phyloP scores from a whole-genome alignment of 225 moss, liverwort and hornwort genomes.

The Rhytidiadelphus loreus region DNA sequence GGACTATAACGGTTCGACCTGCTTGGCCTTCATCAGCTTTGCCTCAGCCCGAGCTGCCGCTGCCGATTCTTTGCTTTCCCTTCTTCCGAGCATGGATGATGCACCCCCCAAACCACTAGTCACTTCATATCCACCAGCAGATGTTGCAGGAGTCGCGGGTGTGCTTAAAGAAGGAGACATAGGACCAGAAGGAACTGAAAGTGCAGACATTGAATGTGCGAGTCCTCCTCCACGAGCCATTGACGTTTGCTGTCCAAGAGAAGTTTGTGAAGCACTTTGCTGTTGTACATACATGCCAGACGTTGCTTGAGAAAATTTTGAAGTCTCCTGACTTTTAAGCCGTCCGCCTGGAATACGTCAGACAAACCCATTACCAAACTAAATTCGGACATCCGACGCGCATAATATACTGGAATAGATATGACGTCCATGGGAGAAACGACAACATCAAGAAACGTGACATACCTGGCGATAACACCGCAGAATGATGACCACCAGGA shows the following conservation, averaged over 20 bases:
- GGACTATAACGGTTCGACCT: slow-evolving; percentile 12
- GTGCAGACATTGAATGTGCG: slow-evolving; percentile 24
- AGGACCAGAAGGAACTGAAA: slow-evolving; percentile 52
- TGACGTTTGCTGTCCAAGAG: slow-evolving; percentile 43
- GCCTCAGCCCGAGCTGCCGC: slow-evolving; percentile 57
- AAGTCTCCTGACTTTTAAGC: slow-evolving; percentile 15
- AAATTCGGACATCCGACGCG: background rate
- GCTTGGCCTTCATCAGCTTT: slow-evolving; percentile 60
- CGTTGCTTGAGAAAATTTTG: slow-evolving; percentile 24
- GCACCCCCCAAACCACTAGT: slow-evolving; percentile 49
- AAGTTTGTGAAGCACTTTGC: slow-evolving; percentile 53
- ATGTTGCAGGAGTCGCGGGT: slow-evolving; percentile 83
- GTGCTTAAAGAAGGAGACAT: slow-evolving; percentile 51
- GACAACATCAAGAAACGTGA: background rate
- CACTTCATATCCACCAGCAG: slow-evolving; percentile 71
- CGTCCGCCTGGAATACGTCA: slow-evolving; percentile 22
- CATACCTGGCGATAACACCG: slow-evolving; percentile 25
- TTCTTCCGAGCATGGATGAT: slow-evolving; percentile 71
- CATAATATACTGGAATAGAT: background rate
- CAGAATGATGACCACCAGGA: slow-evolving; percentile 21
- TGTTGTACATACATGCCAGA: slow-evolving; percentile 33
- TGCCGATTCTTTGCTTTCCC: slow-evolving; percentile 74
- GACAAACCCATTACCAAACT: background rate
- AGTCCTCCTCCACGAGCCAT: slow-evolving; percentile 36
- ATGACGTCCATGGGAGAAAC: background rate